A percentile compares a stretch with the other conserved stretches of the same genome.
Evolutionary conservation across 805 yeast species (phyloP).

Genomic region (Starmerella roubikii): DNA sequence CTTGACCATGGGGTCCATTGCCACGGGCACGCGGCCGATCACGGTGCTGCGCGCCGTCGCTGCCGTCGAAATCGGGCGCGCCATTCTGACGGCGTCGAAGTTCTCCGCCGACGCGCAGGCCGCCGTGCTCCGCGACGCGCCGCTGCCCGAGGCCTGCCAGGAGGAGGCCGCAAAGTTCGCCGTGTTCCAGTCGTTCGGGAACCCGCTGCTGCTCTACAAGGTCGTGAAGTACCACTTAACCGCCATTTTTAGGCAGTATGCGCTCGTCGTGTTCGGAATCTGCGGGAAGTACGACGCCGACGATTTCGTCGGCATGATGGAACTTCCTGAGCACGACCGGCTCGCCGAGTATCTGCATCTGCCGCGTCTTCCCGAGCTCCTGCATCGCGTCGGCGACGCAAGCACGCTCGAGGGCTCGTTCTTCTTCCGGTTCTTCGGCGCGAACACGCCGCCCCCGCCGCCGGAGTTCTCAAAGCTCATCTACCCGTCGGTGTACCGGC

Average conservation of each 20-base stretch:
- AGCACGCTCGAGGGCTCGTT: slow-evolving; percentile 12
- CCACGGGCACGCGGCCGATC: slow-evolving; percentile 5
- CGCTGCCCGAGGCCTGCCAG: too few relatives aligned
- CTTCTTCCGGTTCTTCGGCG: not conserved
- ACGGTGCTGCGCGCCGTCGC: slow-evolving; percentile 7
- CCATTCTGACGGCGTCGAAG: not conserved
- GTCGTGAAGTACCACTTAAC: slow-evolving; percentile 16
- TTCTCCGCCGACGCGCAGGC: too few relatives aligned
- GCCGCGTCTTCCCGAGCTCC: slow-evolving; percentile 17
- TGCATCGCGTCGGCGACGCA: slow-evolving; percentile 7
- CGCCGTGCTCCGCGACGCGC: not conserved
- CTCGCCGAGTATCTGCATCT: slow-evolving; percentile 15
- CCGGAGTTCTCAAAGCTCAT: slow-evolving; percentile 27
- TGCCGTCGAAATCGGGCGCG: slow-evolving; percentile 7
- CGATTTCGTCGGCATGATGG: slow-evolving; percentile 17
- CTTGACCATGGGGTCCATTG: slow-evolving; percentile 9
- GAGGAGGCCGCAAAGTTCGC: not conserved
- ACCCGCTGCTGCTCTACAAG: slow-evolving; percentile 9
- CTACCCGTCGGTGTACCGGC: slow-evolving; percentile 52
- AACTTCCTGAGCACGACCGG: slow-evolving; percentile 19
- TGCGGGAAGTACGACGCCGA: slow-evolving; percentile 20
- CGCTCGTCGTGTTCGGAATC: slow-evolving; percentile 15
- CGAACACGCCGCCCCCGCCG: not conserved
- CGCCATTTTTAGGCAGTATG: slow-evolving; percentile 13
- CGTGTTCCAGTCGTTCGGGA: not conserved